Percentiles rank a stretch among this genome's conserved stretches.
Evolutionary conservation across 371 early-diverging fungal species (phyloP).

Genomic region (Basidiobolus meristosporus): DNA sequence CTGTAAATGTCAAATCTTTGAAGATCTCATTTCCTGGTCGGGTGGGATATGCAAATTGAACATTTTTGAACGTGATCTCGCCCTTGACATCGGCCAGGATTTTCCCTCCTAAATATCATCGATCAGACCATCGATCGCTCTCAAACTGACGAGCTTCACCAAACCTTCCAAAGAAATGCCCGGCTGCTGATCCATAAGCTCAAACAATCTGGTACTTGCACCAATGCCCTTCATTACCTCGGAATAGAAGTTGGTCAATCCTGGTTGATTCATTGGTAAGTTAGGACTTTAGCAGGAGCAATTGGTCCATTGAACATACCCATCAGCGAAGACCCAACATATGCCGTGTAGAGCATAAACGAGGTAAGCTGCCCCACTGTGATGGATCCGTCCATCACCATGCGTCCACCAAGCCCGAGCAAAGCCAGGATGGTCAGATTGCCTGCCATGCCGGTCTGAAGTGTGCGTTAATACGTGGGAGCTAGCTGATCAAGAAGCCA

Average conservation of each 20-base stretch:
- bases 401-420: constrained; percentile 49
- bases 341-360: constrained; percentile 67
- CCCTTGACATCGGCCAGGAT: constrained; percentile 12
- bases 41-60: constrained; percentile 50
- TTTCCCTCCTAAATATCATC: not conserved
- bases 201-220: constrained; percentile 52
- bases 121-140: too few species aligned
- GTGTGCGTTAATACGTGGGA: not conserved
- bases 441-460: constrained; percentile 40
- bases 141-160: too few species aligned
- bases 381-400: constrained; percentile 47
- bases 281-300: not conserved
- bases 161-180: constrained; percentile 13
- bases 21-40: constrained; percentile 39
- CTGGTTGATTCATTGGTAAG: constrained; percentile 2
- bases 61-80: constrained; percentile 35
- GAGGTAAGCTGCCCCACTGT: constrained; percentile 62
- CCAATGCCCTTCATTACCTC: constrained; percentile 77
- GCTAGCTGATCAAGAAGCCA: not conserved
- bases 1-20: constrained; percentile 30
- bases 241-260: constrained; percentile 58
- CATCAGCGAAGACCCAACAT: constrained; percentile 52
- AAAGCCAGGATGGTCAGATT: constrained; percentile 56
- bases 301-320: constrained; percentile 8
- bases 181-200: constrained; percentile 32